Percentiles rank a stretch among this genome's conserved stretches.
These are phyloP conservation scores for Solanum aculeatissimum DNA, from an alignment of 305 asterid genomes.

Conservation along the genomic window DNA sequence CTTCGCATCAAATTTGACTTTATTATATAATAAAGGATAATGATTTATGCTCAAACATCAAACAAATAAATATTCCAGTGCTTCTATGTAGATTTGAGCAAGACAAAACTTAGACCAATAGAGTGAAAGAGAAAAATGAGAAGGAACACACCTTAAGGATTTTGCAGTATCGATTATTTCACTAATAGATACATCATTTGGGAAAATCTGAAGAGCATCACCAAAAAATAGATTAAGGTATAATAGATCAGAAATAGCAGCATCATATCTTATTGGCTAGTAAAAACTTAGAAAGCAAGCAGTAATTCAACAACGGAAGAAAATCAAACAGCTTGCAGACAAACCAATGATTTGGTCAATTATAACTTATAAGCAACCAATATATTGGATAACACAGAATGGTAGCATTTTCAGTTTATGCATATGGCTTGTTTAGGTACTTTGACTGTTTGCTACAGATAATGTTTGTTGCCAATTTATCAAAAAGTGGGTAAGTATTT, in stretches of 20 bases:
- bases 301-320: not conserved
- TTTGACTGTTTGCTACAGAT: not conserved
- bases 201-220: constrained; percentile 57
- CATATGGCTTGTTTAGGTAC: not conserved
- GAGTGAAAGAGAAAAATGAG: not conserved
- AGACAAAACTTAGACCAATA: not conserved
- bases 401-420: not conserved
- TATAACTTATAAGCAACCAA: not conserved
- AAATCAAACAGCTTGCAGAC: not conserved
- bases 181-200: constrained; percentile 64
- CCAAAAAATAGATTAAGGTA: not conserved
- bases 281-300: not conserved
- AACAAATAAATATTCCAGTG: not conserved
- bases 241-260: not conserved
- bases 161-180: constrained; percentile 60
- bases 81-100: not conserved
- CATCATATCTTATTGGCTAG: not conserved
- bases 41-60: not conserved
- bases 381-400: not conserved
- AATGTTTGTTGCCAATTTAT: not conserved
- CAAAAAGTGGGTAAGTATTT: not conserved
- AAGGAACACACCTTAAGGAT: constrained; percentile 41
- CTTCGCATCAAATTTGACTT: not conserved
- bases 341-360: not conserved
- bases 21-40: not conserved